phyloP scores from a whole-genome alignment of 192 early-diverging fungal genomes.

The Backusella psychrophila region DNA sequence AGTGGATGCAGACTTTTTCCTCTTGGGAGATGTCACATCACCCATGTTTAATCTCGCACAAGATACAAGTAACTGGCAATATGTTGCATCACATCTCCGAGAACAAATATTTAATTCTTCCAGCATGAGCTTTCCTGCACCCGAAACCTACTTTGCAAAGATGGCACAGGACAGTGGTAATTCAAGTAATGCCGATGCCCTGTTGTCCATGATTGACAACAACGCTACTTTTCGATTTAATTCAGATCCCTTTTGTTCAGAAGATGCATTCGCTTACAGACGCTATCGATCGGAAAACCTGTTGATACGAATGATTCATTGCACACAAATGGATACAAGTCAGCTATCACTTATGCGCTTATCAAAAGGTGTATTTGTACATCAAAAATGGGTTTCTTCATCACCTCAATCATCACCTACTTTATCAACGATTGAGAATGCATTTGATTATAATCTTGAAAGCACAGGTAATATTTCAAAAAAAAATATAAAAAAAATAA shows the following conservation, averaged over 20 bases:
- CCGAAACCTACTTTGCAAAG: conserved; percentile 9
- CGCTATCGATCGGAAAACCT: conserved; percentile 22
- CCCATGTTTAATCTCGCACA: background rate
- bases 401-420: conserved; percentile 8
- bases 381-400: conserved; percentile 17
- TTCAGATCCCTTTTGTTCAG: background rate
- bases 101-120: conserved; percentile 21
- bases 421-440: conserved; percentile 7
- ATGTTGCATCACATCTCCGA: conserved; percentile 1
- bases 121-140: conserved; percentile 8
- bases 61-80: conserved; percentile 7
- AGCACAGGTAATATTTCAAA: background rate
- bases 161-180: background rate
- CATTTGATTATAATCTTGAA: background rate
- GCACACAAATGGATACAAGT: background rate
- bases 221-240: background rate
- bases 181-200: background rate
- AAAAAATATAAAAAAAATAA: background rate
- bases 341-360: conserved; percentile 16
- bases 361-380: conserved; percentile 28
- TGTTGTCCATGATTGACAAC: background rate
- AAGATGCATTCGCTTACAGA: conserved; percentile 15
- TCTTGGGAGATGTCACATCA: background rate
- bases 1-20: background rate
- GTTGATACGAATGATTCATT: conserved; percentile 15